Evolutionary conservation across 2,329 filamentous ascomycete species (phyloP), one percentile per base, ranked within the genome.

Genomic region (Chrysoporthe puriensis): DNA sequence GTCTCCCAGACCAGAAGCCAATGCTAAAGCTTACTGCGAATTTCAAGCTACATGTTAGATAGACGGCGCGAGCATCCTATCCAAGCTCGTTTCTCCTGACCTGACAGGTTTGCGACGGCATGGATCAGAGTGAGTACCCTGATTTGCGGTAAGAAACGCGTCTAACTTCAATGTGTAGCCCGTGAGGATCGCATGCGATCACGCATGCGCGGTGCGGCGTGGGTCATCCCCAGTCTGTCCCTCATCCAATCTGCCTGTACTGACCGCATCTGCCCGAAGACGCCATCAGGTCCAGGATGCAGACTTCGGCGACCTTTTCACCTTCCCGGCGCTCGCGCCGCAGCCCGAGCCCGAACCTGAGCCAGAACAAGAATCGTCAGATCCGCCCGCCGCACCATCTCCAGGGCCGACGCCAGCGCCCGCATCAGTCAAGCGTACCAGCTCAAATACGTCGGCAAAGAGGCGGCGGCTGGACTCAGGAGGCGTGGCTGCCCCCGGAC

Each of bases 121-220:
- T 81, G 79, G 77, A 78, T 50, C 46, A 64, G 43, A 78, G 79
- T 73, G 74, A 74, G 75, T 54, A 14, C 40, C 6, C 14, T 13
- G 13, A n/a, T 26, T 32, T 44, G 21, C 63, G 34, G 40, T 54
- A 11, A 63, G 56, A 9, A 34, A 64, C 64, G 50, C 64, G n/a
- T 58, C 63, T n/a, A 56, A 63, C 64, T 68, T 59, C 70, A 50
- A 16, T n/a, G 3, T 64, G 3, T 67, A 86, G 84, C 82, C 74
- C 86, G 88, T 72, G 85, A 87, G 72, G 86, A 88, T 75, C 86
- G 87, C 74, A 83, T 90, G 79, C 86, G 87, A 70, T 84, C 88
- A 79, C 87, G 88, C 74, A 85, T 90, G 75, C 87, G 88, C 70
- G 88, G 88, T 70, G 87, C 88, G 54, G 86, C 87, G 87, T 89